Evolutionary conservation across 2,329 filamentous ascomycete genomes (phyloP).

Genomic region (Penicillium sp.): DNA sequence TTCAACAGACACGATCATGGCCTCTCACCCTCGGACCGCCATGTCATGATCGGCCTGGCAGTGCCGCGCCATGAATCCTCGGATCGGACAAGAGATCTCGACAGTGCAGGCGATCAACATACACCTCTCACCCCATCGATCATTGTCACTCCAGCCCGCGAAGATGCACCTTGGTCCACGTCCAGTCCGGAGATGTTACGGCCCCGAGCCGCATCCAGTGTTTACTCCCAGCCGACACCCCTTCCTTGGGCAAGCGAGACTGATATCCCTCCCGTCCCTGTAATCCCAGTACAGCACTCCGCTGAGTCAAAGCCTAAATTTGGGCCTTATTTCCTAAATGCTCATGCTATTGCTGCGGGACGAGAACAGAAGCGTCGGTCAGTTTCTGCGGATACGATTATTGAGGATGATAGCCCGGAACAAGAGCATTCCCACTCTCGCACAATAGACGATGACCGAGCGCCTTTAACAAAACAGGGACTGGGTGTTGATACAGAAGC

Average conservation of each 20-base stretch:
- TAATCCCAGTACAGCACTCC: conserved; percentile 35
- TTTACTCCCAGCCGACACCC: conserved; percentile 43
- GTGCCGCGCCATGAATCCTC: conserved; percentile 36
- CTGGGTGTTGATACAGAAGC: conserved; percentile 35
- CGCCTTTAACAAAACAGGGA: conserved; percentile 23
- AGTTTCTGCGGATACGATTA: conserved; percentile 35
- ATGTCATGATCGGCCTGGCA: conserved; percentile 46
- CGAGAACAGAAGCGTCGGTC: conserved; percentile 28
- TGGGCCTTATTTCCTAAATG: conserved; percentile 11
- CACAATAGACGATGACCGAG: conserved; percentile 22
- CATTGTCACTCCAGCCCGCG: conserved; percentile 44
- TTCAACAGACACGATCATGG: conserved; percentile 27
- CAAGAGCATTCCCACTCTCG: not conserved
- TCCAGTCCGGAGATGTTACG: conserved; percentile 23
- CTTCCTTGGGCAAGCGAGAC: conserved; percentile 22
- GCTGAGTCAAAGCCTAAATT: conserved; percentile 8
- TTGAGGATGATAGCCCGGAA: conserved; percentile 33
- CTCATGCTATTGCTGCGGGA: conserved; percentile 17
- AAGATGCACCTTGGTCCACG: conserved; percentile 36
- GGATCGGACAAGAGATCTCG: conserved; percentile 22
- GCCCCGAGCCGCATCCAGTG: conserved; percentile 39
- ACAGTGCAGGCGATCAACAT: conserved; percentile 27
- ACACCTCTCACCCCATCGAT: conserved; percentile 45
- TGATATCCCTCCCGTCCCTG: conserved; percentile 40
- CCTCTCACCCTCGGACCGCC: conserved; percentile 44